Base-by-base conservation (phyloP, 441 rosid genomes). In the Adansonia rubrostipa region DNA sequence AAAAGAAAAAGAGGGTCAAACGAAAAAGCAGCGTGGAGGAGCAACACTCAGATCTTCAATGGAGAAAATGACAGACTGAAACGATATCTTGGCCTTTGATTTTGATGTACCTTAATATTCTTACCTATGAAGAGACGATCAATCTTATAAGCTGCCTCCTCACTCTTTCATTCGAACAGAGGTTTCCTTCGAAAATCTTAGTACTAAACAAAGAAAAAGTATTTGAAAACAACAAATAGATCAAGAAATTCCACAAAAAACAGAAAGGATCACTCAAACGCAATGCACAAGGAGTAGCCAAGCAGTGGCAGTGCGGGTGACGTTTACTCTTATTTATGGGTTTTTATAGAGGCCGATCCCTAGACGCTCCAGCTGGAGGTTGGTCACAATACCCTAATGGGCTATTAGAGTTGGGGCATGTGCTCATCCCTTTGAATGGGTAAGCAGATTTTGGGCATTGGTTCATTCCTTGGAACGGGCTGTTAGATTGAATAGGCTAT, bases 11-110 rank as follows among this genome's bases (percentile, higher is more conserved):
- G 5, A 9, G 15, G 24, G 24, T 8, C 17, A n/a, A 51, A 13
- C 56, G 6, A 24, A 28, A 24, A 50, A 9, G 3, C 24, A 51
- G 13, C 28, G 74, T 71, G 74, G 61, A 71, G 61, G 61, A 71
- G 74, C 74, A 71, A 71, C 74, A 71, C 51, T 51, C 47, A 71
- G 74, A 71, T 1, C 74, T 22, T 15, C 74, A 51, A 71, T 51
- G 75, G 44, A 33, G 42, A 71, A 65, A 63, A 63, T 33, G 36
- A 45, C 36, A 45, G 20, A 14, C 47, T 63, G 45, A 63, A 63
- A 54, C 60, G 60, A 20, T 28, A 28, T 28, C 33, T 28, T 28
- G 33, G 70, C 50, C 70, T 40, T 65, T 53, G 61, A 15, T 24
- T 71, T 71, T 56, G 51, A 56, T 56, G 10, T 72, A 10, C 76